Conservation (phyloP, 345 rosid genomes). For the Balakata baccata region DNA sequence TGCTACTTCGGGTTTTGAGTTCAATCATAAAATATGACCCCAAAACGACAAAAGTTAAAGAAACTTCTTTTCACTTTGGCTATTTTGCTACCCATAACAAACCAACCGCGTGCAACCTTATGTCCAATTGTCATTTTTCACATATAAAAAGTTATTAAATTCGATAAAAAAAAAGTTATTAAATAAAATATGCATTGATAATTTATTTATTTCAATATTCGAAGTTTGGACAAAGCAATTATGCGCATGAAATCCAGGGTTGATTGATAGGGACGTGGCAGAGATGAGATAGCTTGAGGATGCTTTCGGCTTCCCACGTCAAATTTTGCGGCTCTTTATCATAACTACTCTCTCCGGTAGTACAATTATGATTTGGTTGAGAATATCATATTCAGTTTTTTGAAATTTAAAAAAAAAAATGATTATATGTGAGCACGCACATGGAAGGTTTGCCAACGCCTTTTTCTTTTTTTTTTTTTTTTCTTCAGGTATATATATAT, state of each 20-base stretch:
- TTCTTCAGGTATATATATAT: no score
- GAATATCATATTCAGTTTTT: neutral
- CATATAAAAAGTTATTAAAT: no score
- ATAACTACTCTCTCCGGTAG: neutral
- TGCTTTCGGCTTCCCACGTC: slow-evolving; percentile 37
- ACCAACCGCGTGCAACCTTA: no score
- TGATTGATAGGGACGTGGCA: neutral
- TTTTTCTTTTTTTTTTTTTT: neutral
- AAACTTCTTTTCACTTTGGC: neutral
- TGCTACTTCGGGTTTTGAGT: no score
- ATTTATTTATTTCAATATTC: no score
- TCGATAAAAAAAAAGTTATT: no score
- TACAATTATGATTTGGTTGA: slow-evolving; percentile 16
- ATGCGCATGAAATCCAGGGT: no score
- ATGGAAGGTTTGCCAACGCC: neutral
- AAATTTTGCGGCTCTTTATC: slow-evolving; percentile 38
- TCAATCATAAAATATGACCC: neutral
- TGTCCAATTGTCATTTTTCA: no score
- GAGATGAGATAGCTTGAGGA: neutral
- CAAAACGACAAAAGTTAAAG: slow-evolving; percentile 7
- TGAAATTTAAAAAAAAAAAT: no score
- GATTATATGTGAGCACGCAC: neutral
- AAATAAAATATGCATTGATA: no score
- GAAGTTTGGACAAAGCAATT: no score
- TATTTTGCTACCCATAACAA: no score